These are phyloP conservation scores for Fagus sylvatica DNA, from an alignment of 306 rosid genomes.

Conservation along the genomic window DNA sequence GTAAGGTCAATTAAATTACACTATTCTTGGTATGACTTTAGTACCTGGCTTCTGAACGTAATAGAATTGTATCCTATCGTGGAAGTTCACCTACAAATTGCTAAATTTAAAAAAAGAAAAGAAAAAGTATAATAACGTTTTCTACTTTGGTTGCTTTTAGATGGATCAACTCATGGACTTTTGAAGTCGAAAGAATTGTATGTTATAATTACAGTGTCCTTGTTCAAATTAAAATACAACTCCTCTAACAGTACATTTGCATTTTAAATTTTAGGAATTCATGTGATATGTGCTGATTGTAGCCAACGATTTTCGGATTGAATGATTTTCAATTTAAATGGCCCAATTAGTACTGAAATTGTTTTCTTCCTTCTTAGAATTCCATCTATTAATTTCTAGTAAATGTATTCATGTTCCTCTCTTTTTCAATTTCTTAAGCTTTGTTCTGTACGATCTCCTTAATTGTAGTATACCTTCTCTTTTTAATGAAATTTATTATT, in stretches of 20 bases:
- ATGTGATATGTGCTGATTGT: not conserved
- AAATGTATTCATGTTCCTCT: too few species aligned
- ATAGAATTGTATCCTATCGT: not conserved
- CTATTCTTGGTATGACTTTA: not conserved
- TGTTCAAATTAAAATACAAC: too few species aligned
- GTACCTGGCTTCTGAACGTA: not conserved
- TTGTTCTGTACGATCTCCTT: too few species aligned
- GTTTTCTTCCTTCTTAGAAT: not conserved
- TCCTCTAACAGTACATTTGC: not conserved
- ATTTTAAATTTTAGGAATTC: not conserved
- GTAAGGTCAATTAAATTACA: conserved; percentile 36
- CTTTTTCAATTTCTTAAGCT: too few species aligned
- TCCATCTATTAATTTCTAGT: not conserved
- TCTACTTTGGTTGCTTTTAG: not conserved
- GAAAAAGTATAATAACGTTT: not conserved
- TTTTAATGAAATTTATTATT: too few species aligned
- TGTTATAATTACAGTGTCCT: not conserved
- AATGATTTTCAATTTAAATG: not conserved
- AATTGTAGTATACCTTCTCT: too few species aligned
- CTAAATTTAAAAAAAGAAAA: not conserved
- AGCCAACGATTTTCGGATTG: not conserved
- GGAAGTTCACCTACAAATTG: not conserved
- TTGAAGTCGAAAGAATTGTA: not conserved
- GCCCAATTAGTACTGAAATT: not conserved
- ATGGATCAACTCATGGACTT: not conserved